Evolutionary conservation across 495 filamentous ascomycete genomes (phyloP).

Genomic region (Bacidia gigantensis): DNA sequence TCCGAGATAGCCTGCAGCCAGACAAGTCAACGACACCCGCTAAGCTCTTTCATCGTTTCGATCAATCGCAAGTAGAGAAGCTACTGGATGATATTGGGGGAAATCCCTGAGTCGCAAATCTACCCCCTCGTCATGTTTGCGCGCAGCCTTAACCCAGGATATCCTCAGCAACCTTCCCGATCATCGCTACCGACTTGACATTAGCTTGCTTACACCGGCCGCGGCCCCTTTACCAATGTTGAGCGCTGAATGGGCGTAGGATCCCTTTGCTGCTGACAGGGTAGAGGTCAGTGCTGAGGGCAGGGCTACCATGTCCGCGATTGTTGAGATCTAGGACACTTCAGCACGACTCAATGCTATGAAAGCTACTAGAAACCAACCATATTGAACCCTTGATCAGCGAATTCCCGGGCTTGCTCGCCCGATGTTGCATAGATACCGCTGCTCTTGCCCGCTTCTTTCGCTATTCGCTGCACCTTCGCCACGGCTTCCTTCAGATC

Average conservation of each 20-base stretch:
- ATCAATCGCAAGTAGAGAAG: slow-evolving; percentile 49
- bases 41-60: slow-evolving; percentile 80
- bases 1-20: slow-evolving; percentile 27
- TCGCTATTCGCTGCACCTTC: slow-evolving; percentile 44
- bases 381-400: slow-evolving; percentile 62
- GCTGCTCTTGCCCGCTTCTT: slow-evolving; percentile 48
- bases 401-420: slow-evolving; percentile 48
- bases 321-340: slow-evolving; percentile 26
- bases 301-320: slow-evolving; percentile 42
- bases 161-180: too few relatives aligned
- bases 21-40: slow-evolving; percentile 43
- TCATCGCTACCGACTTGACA: slow-evolving; percentile 19
- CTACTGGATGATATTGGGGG: slow-evolving; percentile 47
- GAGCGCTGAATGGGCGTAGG: slow-evolving; percentile 25
- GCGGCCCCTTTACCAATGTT: slow-evolving; percentile 32
- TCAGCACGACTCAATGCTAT: slow-evolving; percentile 15
- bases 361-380: slow-evolving; percentile 19
- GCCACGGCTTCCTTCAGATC: slow-evolving; percentile 53
- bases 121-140: too few relatives aligned
- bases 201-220: slow-evolving; percentile 17
- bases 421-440: slow-evolving; percentile 59
- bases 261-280: slow-evolving; percentile 26
- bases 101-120: not conserved
- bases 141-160: too few relatives aligned
- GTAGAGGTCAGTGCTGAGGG: slow-evolving; percentile 24